Conservation (phyloP, 345 rosid genomes). For the Dipteronia sinensis region DNA sequence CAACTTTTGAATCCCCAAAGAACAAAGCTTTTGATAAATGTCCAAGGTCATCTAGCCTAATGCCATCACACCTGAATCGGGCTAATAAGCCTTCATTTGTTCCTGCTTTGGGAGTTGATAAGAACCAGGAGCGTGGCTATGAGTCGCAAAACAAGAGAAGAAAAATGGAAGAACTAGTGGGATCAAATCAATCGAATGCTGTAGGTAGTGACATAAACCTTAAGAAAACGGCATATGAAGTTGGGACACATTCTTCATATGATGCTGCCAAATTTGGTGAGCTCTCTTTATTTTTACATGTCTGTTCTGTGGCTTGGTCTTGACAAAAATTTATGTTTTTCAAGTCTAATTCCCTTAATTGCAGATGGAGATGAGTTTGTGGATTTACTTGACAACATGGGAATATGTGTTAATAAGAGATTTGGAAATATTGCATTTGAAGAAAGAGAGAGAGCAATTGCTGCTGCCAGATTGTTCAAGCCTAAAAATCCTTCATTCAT, state of each 20-base stretch:
- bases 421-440: constrained; percentile 6
- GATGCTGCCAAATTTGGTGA: constrained; percentile 21
- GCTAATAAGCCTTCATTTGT: background rate
- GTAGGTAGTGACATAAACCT: background rate
- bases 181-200: background rate
- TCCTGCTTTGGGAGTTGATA: background rate
- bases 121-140: background rate
- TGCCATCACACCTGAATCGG: constrained; percentile 21
- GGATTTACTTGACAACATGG: background rate
- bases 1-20: background rate
- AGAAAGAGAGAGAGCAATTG: constrained; percentile 37
- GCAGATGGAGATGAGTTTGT: background rate
- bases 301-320: background rate
- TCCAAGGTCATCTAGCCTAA: constrained; percentile 6
- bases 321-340: background rate
- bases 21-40: background rate
- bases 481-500: constrained; percentile 42
- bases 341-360: background rate
- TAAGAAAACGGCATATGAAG: background rate
- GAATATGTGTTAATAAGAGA: constrained; percentile 24
- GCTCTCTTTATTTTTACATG: constrained; percentile 11
- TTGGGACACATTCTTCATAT: background rate
- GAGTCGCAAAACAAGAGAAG: constrained; percentile 4
- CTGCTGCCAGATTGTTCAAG: constrained; percentile 36
- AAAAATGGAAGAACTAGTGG: constrained; percentile 18